These are phyloP conservation scores for Crotalaria pallida DNA, from an alignment of 306 rosid genomes.

Conservation along the genomic window DNA sequence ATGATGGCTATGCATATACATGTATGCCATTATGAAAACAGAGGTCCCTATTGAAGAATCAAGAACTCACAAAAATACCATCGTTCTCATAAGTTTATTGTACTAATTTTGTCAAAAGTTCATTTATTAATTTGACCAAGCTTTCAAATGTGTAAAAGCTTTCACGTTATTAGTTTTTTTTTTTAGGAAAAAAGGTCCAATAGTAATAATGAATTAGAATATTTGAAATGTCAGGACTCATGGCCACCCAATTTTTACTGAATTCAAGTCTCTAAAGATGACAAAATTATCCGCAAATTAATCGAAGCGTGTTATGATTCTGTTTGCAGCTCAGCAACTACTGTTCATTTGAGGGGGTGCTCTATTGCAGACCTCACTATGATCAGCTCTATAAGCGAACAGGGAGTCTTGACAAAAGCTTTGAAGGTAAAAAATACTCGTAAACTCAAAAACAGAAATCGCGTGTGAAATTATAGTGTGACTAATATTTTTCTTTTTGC, in stretches of 20 bases:
- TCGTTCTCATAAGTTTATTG: neutral
- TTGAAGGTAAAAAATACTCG: conserved; percentile 41
- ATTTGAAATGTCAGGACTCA: neutral
- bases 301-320: neutral
- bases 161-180: neutral
- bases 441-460: neutral
- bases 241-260: neutral
- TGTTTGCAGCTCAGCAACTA: conserved; percentile 67
- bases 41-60: neutral
- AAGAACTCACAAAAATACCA: neutral
- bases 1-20: neutral
- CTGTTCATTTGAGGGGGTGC: conserved; percentile 82
- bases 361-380: conserved; percentile 88
- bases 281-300: neutral
- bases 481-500: neutral
- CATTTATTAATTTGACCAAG: neutral
- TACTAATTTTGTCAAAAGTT: neutral
- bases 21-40: neutral
- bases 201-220: neutral
- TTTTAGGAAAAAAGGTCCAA: neutral
- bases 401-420: conserved; percentile 83
- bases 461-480: neutral
- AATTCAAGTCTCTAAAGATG: neutral
- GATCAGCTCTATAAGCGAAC: conserved; percentile 86
- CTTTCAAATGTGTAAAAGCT: no score